These are phyloP conservation scores for Senecio squalidus DNA, from an alignment of 140 eudicot species.

Conservation along the genomic window DNA sequence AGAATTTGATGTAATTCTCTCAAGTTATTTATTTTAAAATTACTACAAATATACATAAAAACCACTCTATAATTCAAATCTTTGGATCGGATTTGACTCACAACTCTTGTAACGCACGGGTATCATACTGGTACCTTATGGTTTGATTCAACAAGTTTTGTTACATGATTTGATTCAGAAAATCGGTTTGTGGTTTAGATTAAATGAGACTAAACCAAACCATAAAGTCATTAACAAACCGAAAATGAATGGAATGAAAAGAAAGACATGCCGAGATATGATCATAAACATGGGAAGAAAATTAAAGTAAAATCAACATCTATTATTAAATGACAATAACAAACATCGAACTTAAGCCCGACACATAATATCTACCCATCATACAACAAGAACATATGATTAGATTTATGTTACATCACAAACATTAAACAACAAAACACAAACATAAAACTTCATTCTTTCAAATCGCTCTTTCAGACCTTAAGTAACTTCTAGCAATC, in stretches of 20 bases:
- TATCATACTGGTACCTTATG: no score
- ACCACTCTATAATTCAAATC: no score
- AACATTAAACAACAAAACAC: neutral
- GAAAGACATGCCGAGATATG: neutral
- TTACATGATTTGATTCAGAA: neutral
- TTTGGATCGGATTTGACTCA: neutral
- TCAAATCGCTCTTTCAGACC: neutral
- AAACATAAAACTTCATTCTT: neutral
- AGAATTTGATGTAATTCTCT: neutral
- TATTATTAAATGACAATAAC: neutral
- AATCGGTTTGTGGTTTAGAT: neutral
- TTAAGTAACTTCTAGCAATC: slow-evolving; percentile 41
- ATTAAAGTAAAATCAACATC: neutral
- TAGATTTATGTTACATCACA: neutral
- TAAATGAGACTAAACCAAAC: neutral
- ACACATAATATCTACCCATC: no score
- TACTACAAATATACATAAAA: no score
- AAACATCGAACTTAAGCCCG: no score
- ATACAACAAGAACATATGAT: no score
- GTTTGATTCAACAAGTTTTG: neutral
- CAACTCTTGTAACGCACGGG: no score
- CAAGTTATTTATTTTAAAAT: neutral
- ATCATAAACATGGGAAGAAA: neutral
- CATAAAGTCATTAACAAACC: neutral
- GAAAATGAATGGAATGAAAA: neutral